These are phyloP conservation scores for Cucurbita maxima DNA, from an alignment of 306 rosid genomes.

Conservation along the genomic window DNA sequence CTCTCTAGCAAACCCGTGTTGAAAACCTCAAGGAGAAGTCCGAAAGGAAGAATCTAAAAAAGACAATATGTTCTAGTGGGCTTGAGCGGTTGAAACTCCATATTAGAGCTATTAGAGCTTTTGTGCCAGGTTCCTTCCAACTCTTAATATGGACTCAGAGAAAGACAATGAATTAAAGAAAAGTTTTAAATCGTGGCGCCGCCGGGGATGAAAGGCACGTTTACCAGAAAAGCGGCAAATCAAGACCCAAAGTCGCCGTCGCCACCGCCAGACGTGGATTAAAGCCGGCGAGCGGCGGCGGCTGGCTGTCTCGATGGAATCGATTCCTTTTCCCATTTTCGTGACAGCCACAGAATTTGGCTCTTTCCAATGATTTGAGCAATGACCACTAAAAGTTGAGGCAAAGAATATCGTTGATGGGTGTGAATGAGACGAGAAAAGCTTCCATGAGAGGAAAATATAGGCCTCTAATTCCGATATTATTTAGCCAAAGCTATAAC, in stretches of 20 bases:
- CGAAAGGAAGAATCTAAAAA: too few relatives aligned
- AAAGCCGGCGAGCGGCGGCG: not conserved
- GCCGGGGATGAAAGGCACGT: not conserved
- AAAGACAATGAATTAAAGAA: not conserved
- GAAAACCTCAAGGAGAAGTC: too few relatives aligned
- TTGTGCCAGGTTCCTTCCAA: too few relatives aligned
- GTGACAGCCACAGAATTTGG: not conserved
- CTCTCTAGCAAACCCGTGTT: too few relatives aligned
- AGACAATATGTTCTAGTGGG: too few relatives aligned
- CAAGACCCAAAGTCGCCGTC: not conserved
- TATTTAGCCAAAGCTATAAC: too few relatives aligned
- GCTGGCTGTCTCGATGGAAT: not conserved
- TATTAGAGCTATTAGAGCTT: too few relatives aligned
- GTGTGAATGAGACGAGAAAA: not conserved
- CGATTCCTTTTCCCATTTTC: not conserved
- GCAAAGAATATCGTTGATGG: not conserved
- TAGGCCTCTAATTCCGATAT: too few relatives aligned
- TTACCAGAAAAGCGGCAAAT: not conserved
- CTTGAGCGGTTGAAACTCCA: too few relatives aligned
- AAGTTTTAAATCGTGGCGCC: not conserved
- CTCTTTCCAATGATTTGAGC: not conserved
- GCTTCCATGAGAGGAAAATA: not conserved
- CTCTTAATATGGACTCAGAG: not conserved
- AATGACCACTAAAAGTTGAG: not conserved
- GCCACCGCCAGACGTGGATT: not conserved